phyloP scores from a whole-genome alignment of 257 asterid genomes.

The Craterostigma plantagineum region DNA sequence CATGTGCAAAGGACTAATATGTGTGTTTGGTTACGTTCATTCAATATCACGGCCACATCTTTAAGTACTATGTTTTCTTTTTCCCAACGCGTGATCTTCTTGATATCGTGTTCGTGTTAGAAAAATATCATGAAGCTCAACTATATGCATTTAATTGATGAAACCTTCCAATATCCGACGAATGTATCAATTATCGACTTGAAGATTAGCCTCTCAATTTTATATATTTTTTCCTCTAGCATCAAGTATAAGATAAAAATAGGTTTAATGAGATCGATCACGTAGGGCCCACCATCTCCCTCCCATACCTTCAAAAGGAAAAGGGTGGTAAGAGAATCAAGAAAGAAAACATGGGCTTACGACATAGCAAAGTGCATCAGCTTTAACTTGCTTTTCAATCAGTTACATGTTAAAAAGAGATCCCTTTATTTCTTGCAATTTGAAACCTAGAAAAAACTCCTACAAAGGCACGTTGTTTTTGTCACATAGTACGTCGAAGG shows the following conservation, averaged over 20 bases:
- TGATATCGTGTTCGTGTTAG: no score
- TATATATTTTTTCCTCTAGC: no score
- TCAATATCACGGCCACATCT: no score
- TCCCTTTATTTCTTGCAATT: slow-evolving; percentile 9
- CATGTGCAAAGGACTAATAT: slow-evolving; percentile 27
- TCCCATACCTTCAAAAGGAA: slow-evolving; percentile 1
- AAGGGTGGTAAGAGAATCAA: slow-evolving; percentile 8
- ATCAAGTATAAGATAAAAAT: no score
- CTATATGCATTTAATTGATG: no score
- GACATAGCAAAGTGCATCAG: slow-evolving; percentile 17
- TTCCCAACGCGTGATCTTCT: background rate
- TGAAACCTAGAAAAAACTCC: slow-evolving; percentile 29
- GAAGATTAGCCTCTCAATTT: no score
- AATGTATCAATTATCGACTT: no score
- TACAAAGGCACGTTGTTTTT: slow-evolving; percentile 1
- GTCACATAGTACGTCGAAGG: no score
- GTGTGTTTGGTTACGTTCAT: slow-evolving; percentile 8
- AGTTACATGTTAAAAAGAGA: slow-evolving; percentile 9
- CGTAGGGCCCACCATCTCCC: slow-evolving; percentile 16
- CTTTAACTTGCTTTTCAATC: slow-evolving; percentile 30
- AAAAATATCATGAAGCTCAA: no score
- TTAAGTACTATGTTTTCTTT: slow-evolving; percentile 11
- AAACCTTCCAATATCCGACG: no score
- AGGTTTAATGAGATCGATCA: slow-evolving; percentile 9
- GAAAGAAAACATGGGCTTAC: slow-evolving; percentile 11